Base-by-base conservation (phyloP, 345 rosid genomes). In the Camelina sativa region DNA sequence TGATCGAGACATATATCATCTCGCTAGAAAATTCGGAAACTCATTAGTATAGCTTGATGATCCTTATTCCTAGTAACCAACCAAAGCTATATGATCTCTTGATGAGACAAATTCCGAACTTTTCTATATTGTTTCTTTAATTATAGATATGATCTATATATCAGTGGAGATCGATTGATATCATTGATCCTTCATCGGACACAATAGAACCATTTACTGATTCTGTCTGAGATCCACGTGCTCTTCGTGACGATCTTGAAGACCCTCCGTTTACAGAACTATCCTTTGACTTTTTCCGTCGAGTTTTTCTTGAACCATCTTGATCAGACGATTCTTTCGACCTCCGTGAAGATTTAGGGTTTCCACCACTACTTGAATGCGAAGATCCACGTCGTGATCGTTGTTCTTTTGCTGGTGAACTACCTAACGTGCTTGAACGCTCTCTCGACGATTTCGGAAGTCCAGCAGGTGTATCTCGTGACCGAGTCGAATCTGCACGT, bases 221-320 rank as follows among this genome's bases (percentile, higher is more conserved):
- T 41, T 59, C 79, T 28, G 69, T 40, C 47, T 75, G 79, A 17
- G 68, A 67, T 41, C 63, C 67, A 32, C 50, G 62, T 17, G 62
- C 34, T 71, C 81, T 65, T 51, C 83, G 57, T 3, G 83, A 75
- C 1, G 83, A 78, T 77, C 82, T 78, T 9, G 79, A 35, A 22
- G 85, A 82, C 0, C 82, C 84, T 1, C 67, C 80, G 0, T 37
- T 67, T 0, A 43, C 23, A 1, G 82, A 74, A n/a, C 5, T 28
- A 28, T 86, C 88, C 22, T 81, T 85, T 0, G 86, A 69, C 47
- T 81, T 86, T 75, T 79, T 86, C 11, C 87, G 76, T 47, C 89
- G 71, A 13, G 82, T 62, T 66, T 73, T 88, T 69, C 75, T 86
- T 12, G 85, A 79, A 20, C 73, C 64, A 46, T 78, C 85, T 84